These are phyloP conservation scores for Citrus medica DNA, from an alignment of 345 rosid genomes.

Conservation along the genomic window DNA sequence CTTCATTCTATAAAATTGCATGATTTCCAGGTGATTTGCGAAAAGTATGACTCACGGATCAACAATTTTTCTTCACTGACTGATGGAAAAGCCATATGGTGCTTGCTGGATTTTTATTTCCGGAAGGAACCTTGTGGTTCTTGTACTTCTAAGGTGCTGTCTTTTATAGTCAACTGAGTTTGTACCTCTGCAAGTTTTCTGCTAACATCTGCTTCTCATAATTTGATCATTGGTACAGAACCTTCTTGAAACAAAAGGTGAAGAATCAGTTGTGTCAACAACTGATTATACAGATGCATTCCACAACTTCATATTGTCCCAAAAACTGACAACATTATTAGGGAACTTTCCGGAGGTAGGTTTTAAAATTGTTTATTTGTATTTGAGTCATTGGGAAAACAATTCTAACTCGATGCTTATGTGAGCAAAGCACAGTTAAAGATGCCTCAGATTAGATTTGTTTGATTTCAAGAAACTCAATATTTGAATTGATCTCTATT, in stretches of 20 bases:
- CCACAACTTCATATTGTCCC: conserved; percentile 78
- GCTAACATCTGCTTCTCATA: conserved; percentile 9
- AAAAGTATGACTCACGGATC: conserved; percentile 48
- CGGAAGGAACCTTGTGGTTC: conserved; percentile 70
- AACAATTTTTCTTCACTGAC: conserved; percentile 53
- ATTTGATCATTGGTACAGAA: conserved; percentile 38
- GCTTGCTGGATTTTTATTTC: conserved; percentile 90
- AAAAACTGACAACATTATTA: conserved; percentile 67
- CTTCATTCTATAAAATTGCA: background rate
- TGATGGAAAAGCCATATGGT: conserved; percentile 95
- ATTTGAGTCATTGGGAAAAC: background rate
- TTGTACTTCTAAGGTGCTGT: conserved; percentile 47
- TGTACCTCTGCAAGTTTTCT: background rate
- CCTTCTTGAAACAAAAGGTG: conserved; percentile 36
- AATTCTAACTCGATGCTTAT: background rate
- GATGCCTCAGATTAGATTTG: background rate
- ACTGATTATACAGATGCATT: conserved; percentile 73
- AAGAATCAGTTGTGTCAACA: conserved; percentile 66
- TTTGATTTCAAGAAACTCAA: background rate
- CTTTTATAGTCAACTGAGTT: conserved; percentile 4
- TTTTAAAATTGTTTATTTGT: background rate
- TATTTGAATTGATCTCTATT: too few relatives aligned
- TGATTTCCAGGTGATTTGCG: conserved; percentile 60
- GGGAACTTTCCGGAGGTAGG: conserved; percentile 93
- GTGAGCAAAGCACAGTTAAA: background rate